Percentiles rank a stretch among this genome's conserved stretches.
Evolutionary conservation across 495 filamentous ascomycete genomes (phyloP).

Genomic region (Talaromyces proteolyticus): DNA sequence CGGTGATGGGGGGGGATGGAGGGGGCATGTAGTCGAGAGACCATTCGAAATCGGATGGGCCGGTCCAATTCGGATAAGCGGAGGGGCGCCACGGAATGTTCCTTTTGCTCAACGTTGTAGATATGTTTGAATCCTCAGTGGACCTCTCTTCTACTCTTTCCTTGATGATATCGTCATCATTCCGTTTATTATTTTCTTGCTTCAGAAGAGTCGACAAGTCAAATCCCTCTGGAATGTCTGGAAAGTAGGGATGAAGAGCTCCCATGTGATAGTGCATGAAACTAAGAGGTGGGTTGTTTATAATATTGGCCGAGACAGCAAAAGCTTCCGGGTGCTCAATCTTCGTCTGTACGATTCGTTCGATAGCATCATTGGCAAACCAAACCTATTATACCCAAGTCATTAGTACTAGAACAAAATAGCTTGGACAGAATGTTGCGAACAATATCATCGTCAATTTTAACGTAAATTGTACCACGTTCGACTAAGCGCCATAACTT

Average conservation of each 20-base stretch:
- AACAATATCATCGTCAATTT: slow-evolving; percentile 40
- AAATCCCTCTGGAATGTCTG: slow-evolving; percentile 14
- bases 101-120: not conserved
- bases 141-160: not conserved
- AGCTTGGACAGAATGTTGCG: not conserved
- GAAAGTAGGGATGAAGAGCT: slow-evolving; percentile 35
- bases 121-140: not conserved
- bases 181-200: not conserved
- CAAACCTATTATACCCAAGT: slow-evolving; percentile 15
- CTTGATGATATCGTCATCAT: not conserved
- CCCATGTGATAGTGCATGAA: slow-evolving; percentile 39
- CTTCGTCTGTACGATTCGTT: slow-evolving; percentile 30
- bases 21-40: not conserved
- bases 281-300: slow-evolving; percentile 35
- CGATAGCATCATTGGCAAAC: slow-evolving; percentile 37
- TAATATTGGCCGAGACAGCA: slow-evolving; percentile 37
- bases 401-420: not conserved
- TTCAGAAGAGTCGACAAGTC: not conserved
- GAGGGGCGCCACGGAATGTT: not conserved
- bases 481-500: not conserved
- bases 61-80: not conserved
- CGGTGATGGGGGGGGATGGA: not conserved
- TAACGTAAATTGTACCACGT: not conserved
- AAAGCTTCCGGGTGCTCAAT: slow-evolving; percentile 34
- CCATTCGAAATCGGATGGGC: not conserved